phyloP scores from a whole-genome alignment of 2,329 filamentous ascomycete species.

The Drechslera avenae region DNA sequence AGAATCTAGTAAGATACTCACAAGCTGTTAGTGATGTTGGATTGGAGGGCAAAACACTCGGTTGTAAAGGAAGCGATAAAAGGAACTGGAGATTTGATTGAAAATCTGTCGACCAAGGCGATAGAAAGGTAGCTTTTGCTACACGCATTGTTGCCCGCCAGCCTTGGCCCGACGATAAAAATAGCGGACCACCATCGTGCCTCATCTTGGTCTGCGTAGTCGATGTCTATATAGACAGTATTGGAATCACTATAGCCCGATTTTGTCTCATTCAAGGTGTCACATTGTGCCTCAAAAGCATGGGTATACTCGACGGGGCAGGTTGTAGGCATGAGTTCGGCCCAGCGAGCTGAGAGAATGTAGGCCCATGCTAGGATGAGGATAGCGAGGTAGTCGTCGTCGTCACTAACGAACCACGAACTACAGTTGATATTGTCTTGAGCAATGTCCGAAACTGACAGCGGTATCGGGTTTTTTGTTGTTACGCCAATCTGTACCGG shows the following conservation, averaged over 20 bases:
- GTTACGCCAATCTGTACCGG: neutral
- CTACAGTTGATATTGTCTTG: neutral
- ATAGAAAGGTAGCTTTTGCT: neutral
- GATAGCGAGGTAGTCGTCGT: neutral
- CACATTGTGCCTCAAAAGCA: neutral
- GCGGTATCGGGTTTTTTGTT: neutral
- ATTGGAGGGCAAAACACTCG: neutral
- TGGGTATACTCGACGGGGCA: neutral
- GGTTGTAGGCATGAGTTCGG: neutral
- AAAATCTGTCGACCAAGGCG: neutral
- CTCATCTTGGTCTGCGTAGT: neutral
- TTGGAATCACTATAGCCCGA: neutral
- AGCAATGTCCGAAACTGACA: neutral
- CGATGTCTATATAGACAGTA: neutral
- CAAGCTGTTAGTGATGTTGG: neutral
- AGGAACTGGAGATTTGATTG: neutral
- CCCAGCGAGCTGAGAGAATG: neutral
- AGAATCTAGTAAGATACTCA: neutral
- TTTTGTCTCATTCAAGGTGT: neutral
- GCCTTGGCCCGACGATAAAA: neutral
- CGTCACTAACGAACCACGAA: neutral
- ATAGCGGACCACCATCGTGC: neutral
- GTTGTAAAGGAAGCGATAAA: neutral
- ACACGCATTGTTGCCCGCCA: neutral
- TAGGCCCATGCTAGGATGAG: neutral